Conservation (phyloP, 306 rosid species). For the Castanea crenata region DNA sequence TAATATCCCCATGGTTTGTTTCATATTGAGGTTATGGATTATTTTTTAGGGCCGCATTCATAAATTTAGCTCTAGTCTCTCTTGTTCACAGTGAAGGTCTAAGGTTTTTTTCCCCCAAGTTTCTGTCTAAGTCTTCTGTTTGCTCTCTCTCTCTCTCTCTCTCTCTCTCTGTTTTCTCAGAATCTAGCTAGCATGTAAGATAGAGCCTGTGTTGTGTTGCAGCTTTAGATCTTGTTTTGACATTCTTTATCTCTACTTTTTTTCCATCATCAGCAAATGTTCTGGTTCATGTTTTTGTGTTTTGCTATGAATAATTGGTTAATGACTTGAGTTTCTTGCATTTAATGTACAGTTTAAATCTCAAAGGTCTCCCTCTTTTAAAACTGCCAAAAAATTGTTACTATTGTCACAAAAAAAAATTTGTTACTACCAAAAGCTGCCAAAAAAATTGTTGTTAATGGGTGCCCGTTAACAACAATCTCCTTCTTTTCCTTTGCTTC, state of each 20-base stretch:
- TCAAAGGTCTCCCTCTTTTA: no score
- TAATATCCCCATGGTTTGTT: background rate
- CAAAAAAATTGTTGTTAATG: no score
- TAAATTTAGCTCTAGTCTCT: background rate
- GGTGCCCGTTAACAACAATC: no score
- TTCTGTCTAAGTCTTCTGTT: background rate
- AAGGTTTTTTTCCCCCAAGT: background rate
- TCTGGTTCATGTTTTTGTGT: background rate
- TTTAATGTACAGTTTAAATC: conserved; percentile 53
- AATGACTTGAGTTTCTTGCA: background rate
- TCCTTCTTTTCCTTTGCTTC: no score
- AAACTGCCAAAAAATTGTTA: no score
- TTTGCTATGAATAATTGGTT: background rate
- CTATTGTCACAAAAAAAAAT: no score
- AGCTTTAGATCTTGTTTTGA: background rate
- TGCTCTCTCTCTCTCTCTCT: background rate
- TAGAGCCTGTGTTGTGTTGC: background rate
- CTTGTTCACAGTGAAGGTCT: background rate
- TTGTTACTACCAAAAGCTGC: no score
- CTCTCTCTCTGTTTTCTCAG: background rate
- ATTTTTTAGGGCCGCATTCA: background rate
- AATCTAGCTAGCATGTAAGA: background rate
- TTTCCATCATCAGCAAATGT: background rate
- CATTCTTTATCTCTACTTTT: background rate
- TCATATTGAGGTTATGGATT: background rate